Evolutionary conservation across 129 eudicot species (phyloP), one percentile per base, ranked within the genome.

Genomic region (Glebionis coronaria): DNA sequence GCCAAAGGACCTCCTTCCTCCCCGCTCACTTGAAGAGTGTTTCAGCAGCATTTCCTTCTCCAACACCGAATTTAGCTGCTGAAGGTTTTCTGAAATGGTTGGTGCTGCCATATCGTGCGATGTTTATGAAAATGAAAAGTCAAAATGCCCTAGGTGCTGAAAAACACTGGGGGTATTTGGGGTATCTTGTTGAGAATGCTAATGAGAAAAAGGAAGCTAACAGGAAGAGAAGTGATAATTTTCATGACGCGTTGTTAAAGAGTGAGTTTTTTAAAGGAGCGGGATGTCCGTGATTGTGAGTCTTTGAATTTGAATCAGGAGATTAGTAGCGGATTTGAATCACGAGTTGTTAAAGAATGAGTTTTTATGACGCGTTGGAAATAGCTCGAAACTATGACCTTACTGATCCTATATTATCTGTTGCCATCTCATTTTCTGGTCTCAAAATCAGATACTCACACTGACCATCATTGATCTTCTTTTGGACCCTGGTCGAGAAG

Each of bases 191-290:
- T 67, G 78, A 44, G 76, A 77, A 87, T 75, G 97, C 99, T 31
- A 94, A 94, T 82, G 85, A 80, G 76, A 94, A 94, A 66, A 94
- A 89, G 99, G 93, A 72, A 79, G 90, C 84, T 60, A 94, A 94
- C 63, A 67, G 85, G 85, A 74, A 71, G 45, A 86, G 99, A 59
- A 80, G 81, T 61, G 91, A 89, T 75, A 27, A 13, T 46, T 94
- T 94, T 75, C 72, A 59, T 65, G 75, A 73, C 25, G 79, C 78
- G 31, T 77, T 94, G 75, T 42, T 78, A 50, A 87, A 69, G 18
- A 78, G 64, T 76, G 87, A 90, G 14, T 83, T 82, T 80, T 3
- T 67, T 71, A 28, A 29, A 31, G 13, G 12, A 53, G 29, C 55
- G 1, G n/a, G 78, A 42, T 5, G 35, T n/a, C 6, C 74, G 44